A percentile compares a stretch with the other conserved stretches of the same genome.
Evolutionary conservation across 495 filamentous ascomycete species (phyloP).

Genomic region (Friedmanniomyces endolithicus): DNA sequence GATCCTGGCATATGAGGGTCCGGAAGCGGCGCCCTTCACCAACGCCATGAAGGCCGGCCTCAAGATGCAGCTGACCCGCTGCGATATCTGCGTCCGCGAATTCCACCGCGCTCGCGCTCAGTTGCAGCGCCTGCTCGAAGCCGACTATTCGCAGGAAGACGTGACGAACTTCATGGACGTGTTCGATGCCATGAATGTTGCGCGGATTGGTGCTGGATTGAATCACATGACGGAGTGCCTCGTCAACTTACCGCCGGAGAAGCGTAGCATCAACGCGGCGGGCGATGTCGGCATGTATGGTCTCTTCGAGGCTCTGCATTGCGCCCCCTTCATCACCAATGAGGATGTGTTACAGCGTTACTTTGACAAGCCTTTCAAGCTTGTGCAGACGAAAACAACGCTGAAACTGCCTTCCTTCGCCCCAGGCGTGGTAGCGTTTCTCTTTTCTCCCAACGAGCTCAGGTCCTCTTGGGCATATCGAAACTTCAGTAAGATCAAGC

Average conservation of each 20-base stretch:
- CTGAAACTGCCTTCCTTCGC: conserved; percentile 58
- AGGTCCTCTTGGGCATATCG: conserved; percentile 55
- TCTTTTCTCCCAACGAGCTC: conserved; percentile 53
- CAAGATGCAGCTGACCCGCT: conserved; percentile 47
- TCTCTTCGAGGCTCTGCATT: conserved; percentile 53
- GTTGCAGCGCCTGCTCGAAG: conserved; percentile 48
- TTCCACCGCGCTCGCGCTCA: conserved; percentile 63
- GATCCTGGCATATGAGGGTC: conserved; percentile 53
- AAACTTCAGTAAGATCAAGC: conserved; percentile 49
- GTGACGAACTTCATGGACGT: conserved; percentile 43
- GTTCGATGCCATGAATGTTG: conserved; percentile 47
- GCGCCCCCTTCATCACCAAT: conserved; percentile 45
- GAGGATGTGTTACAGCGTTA: conserved; percentile 39
- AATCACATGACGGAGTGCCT: conserved; percentile 37
- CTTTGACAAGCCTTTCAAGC: conserved; percentile 66
- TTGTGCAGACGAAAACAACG: conserved; percentile 58
- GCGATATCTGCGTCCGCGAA: conserved; percentile 65
- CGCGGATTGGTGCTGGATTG: conserved; percentile 49
- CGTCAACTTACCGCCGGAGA: conserved; percentile 34
- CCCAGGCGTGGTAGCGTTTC: conserved; percentile 66
- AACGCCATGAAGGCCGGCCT: conserved; percentile 45
- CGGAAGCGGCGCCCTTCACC: conserved; percentile 47
- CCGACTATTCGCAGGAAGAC: conserved; percentile 48
- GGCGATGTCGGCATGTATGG: conserved; percentile 42
- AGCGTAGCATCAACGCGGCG: conserved; percentile 39